Percentiles rank a stretch among this genome's conserved stretches.
Conservation (phyloP, 1,139 yeast species). For the Debaryomyces fabryi region DNA sequence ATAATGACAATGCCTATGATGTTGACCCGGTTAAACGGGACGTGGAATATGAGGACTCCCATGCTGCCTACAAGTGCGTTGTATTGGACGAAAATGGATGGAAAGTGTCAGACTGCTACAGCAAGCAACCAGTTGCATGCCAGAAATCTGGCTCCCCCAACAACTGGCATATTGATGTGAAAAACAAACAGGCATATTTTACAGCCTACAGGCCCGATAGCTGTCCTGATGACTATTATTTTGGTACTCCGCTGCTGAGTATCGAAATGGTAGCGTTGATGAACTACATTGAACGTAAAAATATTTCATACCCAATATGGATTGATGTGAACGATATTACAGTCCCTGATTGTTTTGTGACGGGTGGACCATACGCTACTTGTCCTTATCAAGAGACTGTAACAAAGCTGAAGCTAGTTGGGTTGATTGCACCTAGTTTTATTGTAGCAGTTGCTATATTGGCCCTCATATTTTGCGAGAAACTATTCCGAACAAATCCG, state of each 20-base stretch:
- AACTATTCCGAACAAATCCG: slow-evolving; percentile 36
- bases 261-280: slow-evolving; percentile 39
- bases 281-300: slow-evolving; percentile 21
- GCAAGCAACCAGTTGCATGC: slow-evolving; percentile 57
- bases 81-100: slow-evolving; percentile 52
- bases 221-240: slow-evolving; percentile 55
- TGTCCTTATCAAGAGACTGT: slow-evolving; percentile 76
- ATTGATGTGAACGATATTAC: slow-evolving; percentile 81
- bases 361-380: slow-evolving; percentile 75
- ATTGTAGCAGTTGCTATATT: slow-evolving; percentile 57
- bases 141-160: slow-evolving; percentile 39
- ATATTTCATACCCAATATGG: slow-evolving; percentile 57
- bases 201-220: slow-evolving; percentile 37
- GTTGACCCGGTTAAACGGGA: slow-evolving; percentile 1
- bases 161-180: slow-evolving; percentile 50
- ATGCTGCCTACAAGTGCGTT: slow-evolving; percentile 63
- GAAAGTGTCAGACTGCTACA: slow-evolving; percentile 67
- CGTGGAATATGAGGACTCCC: slow-evolving; percentile 2
- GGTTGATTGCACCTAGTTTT: slow-evolving; percentile 68
- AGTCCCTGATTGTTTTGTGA: slow-evolving; percentile 77
- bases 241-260: slow-evolving; percentile 60
- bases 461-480: slow-evolving; percentile 41
- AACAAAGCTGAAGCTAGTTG: slow-evolving; percentile 58
- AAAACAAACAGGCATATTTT: slow-evolving; percentile 49
- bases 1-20: background rate